phyloP scores from a whole-genome alignment of 2,329 filamentous ascomycete species.

The Sporothrix brunneoviolacea region DNA sequence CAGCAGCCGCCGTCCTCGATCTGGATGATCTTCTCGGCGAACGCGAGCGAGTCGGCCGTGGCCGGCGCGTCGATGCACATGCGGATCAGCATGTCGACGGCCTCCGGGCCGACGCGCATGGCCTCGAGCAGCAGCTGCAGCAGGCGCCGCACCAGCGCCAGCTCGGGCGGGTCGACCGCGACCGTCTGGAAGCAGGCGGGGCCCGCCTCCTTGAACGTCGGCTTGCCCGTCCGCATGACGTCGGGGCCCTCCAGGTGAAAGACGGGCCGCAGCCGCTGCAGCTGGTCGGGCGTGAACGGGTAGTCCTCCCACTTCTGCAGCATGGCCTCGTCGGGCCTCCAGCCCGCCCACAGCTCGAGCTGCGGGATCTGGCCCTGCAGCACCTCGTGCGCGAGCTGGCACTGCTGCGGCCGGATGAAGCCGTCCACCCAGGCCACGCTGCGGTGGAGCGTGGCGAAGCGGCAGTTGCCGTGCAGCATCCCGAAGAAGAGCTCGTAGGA shows the following conservation, averaged over 20 bases:
- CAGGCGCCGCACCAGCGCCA: conserved; percentile 11
- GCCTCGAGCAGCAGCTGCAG: conserved; percentile 14
- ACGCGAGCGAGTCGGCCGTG: conserved; percentile 13
- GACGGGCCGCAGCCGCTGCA: conserved; percentile 12
- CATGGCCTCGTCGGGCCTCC: conserved; percentile 20
- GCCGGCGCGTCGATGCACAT: conserved; percentile 16
- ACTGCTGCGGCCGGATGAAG: conserved; percentile 30
- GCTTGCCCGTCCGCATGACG: conserved; percentile 7
- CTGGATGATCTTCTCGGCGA: conserved; percentile 15
- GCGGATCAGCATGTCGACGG: conserved; percentile 17
- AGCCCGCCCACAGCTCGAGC: conserved; percentile 14
- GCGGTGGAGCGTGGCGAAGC: conserved; percentile 8
- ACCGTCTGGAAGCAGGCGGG: conserved; percentile 16
- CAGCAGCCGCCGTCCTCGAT: conserved; percentile 14
- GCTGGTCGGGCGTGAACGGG: conserved; percentile 16
- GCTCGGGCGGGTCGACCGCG: conserved; percentile 9
- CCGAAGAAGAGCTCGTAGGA: neutral
- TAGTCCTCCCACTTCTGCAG: conserved; percentile 19
- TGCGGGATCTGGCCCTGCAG: conserved; percentile 15
- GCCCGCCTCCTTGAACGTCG: conserved; percentile 16
- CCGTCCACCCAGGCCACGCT: conserved; percentile 10
- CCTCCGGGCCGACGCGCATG: conserved; percentile 12
- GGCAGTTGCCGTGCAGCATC: neutral
- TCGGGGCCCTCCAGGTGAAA: conserved; percentile 22
- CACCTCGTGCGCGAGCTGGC: conserved; percentile 23